Evolutionary conservation across 2,329 filamentous ascomycete species (phyloP).

Genomic region (Neonectria ditissima): DNA sequence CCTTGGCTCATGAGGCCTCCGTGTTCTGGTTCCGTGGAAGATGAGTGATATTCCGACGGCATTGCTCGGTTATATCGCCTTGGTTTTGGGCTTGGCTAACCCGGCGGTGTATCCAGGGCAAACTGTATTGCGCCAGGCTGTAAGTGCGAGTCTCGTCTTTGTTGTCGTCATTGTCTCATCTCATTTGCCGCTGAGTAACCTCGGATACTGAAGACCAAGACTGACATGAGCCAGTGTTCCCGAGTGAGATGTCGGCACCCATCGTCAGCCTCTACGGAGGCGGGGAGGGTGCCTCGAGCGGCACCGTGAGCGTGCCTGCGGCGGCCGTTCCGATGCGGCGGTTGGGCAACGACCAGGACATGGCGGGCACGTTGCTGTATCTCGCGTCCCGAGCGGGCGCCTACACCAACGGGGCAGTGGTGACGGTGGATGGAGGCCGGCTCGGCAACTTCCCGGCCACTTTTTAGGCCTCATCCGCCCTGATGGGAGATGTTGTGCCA

Average conservation of each 20-base stretch:
- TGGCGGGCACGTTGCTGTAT: constrained; percentile 74
- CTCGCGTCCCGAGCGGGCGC: constrained; percentile 73
- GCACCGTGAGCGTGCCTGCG: constrained; percentile 48
- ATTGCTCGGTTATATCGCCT: constrained; percentile 37
- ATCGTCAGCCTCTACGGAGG: constrained; percentile 57
- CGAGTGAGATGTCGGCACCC: constrained; percentile 69
- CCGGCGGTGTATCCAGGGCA: constrained; percentile 48
- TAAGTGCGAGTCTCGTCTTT: constrained; percentile 49
- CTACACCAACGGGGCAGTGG: constrained; percentile 73
- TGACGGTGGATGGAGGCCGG: constrained; percentile 73
- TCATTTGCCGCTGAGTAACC: constrained; percentile 22
- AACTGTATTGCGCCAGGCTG: constrained; percentile 62
- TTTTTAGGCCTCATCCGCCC: constrained; percentile 53
- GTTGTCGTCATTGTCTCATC: constrained; percentile 18
- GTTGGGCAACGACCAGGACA: constrained; percentile 69
- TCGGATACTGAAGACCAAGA: constrained; percentile 33
- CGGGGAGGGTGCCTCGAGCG: constrained; percentile 46
- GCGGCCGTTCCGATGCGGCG: constrained; percentile 67
- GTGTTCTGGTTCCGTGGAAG: constrained; percentile 64
- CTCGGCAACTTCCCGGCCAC: constrained; percentile 66
- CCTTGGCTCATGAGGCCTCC: constrained; percentile 47
- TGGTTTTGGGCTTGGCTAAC: constrained; percentile 19
- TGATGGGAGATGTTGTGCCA: background rate
- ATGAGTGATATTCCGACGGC: constrained; percentile 50
- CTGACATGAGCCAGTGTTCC: constrained; percentile 60